Percentiles rank a stretch among this genome's conserved stretches.
phyloP scores from a whole-genome alignment of 108 stramenopile species.

The Phaeodactylum tricornutum region DNA sequence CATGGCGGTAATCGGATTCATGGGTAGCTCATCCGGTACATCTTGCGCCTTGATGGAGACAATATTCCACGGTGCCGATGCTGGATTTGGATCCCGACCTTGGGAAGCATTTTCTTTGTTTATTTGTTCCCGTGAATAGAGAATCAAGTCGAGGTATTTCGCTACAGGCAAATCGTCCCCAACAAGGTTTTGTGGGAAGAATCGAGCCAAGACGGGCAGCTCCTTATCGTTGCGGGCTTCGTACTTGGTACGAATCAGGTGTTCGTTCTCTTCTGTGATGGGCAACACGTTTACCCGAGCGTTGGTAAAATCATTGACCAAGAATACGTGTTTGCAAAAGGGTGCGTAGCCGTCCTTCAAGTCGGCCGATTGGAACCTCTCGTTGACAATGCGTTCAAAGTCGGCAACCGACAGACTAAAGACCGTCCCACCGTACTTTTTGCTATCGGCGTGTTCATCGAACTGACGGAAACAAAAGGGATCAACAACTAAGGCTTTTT shows the following conservation, averaged over 20 bases:
- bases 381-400: slow-evolving; percentile 72
- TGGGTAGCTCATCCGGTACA: slow-evolving; percentile 87
- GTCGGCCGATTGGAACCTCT: slow-evolving; percentile 33
- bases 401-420: slow-evolving; percentile 46
- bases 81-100: slow-evolving; percentile 10
- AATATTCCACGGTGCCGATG: slow-evolving; percentile 90
- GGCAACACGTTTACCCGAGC: slow-evolving; percentile 64
- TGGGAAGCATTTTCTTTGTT: slow-evolving; percentile 43
- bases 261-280: slow-evolving; percentile 75
- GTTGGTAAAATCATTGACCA: slow-evolving; percentile 74
- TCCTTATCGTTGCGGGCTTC: slow-evolving; percentile 87
- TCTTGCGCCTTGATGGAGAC: slow-evolving; percentile 96
- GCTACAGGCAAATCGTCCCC: slow-evolving; percentile 58
- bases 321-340: slow-evolving; percentile 98
- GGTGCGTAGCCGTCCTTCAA: slow-evolving; percentile 93
- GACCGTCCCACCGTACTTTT: slow-evolving; percentile 54
- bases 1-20: slow-evolving; percentile 98
- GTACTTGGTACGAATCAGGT: slow-evolving; percentile 71
- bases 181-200: slow-evolving; percentile 53
- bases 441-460: slow-evolving; percentile 31
- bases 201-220: slow-evolving; percentile 82
- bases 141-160: slow-evolving; percentile 84
- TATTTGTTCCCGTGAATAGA: slow-evolving; percentile 94
- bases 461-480: slow-evolving; percentile 85
- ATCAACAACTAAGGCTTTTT: slow-evolving; percentile 54